Evolutionary conservation across 331 rosid genomes (phyloP), one percentile per base, ranked within the genome.

Genomic region (Rosa hybrid): DNA sequence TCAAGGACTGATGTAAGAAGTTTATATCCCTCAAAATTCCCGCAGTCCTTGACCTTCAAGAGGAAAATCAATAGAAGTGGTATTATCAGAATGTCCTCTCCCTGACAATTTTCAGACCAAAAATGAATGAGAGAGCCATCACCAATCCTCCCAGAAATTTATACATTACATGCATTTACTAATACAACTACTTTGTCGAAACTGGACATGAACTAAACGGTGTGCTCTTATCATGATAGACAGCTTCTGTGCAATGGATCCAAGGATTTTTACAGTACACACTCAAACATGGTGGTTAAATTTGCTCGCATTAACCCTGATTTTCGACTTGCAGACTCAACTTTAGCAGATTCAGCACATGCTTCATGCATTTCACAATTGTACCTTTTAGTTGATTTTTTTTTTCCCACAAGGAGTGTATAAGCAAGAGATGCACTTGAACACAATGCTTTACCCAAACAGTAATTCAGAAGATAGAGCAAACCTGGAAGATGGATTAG

Each of bases 171-270:
- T 69, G 39, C 74, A 46, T 3, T 65, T 62, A 50, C 16, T 1
- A 30, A 56, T 72, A 77, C 75, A 12, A 38, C 21, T 75, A 34
- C 39, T 27, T 41, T 20, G 69, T 34, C 39, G 44, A 41, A 59
- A 57, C 41, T 53, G 78, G 67, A 74, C 83, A 53, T 49, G 87
- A 89, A 89, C 65, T 90, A 89, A 68, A 89, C 90, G 13, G 81
- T 84, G 48, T 88, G 89, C 79, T 81, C 88, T 38, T 83, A 80
- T 53, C 82, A 87, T 8, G 89, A 83, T 59, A 86, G 85, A 46
- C 78, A 83, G 83, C 80, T 67, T 59, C 79, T 6, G 41, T 91
- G 93, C 53, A 83, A 76, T 56, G 74, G 73, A 76, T 74, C 87
- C 65, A 80, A 81, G 53, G 68, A 82, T 44, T 62, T 76, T 80